Percentiles rank a stretch among this genome's conserved stretches.
Conservation (phyloP, 2,329 filamentous ascomycete species). For the Fusarium piperis region DNA sequence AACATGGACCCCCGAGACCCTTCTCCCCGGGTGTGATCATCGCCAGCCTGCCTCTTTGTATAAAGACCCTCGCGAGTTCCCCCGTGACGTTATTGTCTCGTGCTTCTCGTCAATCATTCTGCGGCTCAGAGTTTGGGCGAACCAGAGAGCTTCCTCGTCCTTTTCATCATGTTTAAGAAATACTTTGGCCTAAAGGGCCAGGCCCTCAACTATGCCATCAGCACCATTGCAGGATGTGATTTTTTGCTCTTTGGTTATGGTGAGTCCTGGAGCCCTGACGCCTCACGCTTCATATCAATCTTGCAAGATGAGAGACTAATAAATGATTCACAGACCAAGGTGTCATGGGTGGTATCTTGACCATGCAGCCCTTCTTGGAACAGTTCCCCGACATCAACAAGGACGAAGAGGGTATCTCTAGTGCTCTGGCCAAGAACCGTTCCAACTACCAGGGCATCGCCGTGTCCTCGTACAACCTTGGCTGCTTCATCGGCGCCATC, state of each 20-base stretch:
- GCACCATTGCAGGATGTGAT: constrained; percentile 76
- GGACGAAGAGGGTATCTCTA: constrained; percentile 49
- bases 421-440: constrained; percentile 50
- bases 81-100: constrained; percentile 3
- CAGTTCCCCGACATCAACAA: constrained; percentile 66
- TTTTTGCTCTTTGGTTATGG: constrained; percentile 71
- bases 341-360: constrained; percentile 80
- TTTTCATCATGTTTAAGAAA: constrained; percentile 46
- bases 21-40: constrained; percentile 3
- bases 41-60: constrained; percentile 17
- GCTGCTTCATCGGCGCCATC: constrained; percentile 71
- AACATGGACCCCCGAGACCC: constrained; percentile 7
- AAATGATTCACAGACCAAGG: constrained; percentile 67
- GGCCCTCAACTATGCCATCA: constrained; percentile 74
- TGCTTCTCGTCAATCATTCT: not conserved
- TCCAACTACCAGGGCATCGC: constrained; percentile 65
- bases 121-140: not conserved
- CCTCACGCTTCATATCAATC: not conserved
- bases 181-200: constrained; percentile 75
- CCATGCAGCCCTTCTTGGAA: constrained; percentile 67
- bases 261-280: constrained; percentile 39
- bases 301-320: not conserved
- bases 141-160: not conserved
- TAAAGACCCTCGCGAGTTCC: constrained; percentile 19
- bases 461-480: constrained; percentile 67